Evolutionary conservation across 129 eudicot genomes (phyloP).

Genomic region (Helianthus annuus): DNA sequence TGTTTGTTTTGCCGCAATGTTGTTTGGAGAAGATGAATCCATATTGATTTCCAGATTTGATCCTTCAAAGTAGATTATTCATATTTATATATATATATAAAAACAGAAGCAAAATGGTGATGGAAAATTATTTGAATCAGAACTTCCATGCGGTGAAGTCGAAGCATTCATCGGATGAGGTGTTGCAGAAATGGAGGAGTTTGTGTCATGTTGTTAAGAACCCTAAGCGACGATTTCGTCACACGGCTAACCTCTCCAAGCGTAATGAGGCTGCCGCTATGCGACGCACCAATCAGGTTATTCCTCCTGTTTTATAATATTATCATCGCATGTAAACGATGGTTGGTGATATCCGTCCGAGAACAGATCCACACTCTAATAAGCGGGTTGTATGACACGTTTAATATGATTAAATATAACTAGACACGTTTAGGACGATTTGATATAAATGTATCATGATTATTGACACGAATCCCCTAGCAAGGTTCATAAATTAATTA

Average conservation of each 20-base stretch:
- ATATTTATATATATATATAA: constrained; percentile 18
- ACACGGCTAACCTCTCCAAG: constrained; percentile 83
- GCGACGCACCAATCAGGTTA: constrained; percentile 92
- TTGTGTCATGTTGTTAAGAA: constrained; percentile 95
- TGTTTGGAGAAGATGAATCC: constrained; percentile 8
- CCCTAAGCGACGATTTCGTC: constrained; percentile 83
- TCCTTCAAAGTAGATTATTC: constrained; percentile 16
- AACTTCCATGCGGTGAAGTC: constrained; percentile 69
- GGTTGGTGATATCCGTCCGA: neutral
- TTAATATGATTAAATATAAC: no score
- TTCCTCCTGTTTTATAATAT: neutral
- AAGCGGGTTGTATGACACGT: no score
- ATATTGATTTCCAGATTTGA: constrained; percentile 21
- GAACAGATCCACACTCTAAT: neutral
- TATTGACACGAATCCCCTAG: no score
- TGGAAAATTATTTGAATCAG: constrained; percentile 80
- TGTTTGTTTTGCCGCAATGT: constrained; percentile 4
- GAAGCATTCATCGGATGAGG: constrained; percentile 68
- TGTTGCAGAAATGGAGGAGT: constrained; percentile 77
- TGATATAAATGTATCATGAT: no score
- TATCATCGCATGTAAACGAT: neutral
- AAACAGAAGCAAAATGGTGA: constrained; percentile 25
- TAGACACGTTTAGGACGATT: no score
- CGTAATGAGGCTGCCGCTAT: constrained; percentile 93
- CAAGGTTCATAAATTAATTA: no score